A percentile compares a stretch with the other conserved stretches of the same genome.
Conservation (phyloP, 192 early-diverging fungal genomes). For the Backusella sp. region DNA sequence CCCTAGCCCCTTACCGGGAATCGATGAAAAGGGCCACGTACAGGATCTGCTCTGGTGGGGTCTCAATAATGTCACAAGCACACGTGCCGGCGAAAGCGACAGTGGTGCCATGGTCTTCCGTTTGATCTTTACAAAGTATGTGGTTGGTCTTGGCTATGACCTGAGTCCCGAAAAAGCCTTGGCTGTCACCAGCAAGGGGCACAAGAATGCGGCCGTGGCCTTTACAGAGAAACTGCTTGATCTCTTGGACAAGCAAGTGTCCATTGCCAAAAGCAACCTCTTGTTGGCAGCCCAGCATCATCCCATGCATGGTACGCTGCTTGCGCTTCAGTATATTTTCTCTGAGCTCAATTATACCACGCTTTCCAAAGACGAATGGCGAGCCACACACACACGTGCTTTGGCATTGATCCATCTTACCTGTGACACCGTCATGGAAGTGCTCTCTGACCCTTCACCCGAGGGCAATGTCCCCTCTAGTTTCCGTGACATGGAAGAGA, state of each 20-base stretch:
- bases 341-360: constrained; percentile 64
- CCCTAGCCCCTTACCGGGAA: constrained; percentile 64
- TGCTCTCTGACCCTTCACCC: constrained; percentile 77
- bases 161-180: constrained; percentile 25
- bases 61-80: constrained; percentile 60
- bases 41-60: constrained; percentile 59
- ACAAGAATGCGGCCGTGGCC: not conserved
- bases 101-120: constrained; percentile 79
- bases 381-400: constrained; percentile 42
- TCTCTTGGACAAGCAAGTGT: constrained; percentile 49
- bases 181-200: not conserved
- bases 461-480: constrained; percentile 89
- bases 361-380: constrained; percentile 48
- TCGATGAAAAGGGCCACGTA: constrained; percentile 41
- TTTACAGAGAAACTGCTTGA: constrained; percentile 48
- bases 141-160: constrained; percentile 47
- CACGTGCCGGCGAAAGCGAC: constrained; percentile 77
- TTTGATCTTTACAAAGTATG: constrained; percentile 78
- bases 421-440: constrained; percentile 60
- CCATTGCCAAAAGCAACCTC: constrained; percentile 44
- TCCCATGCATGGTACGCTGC: constrained; percentile 56
- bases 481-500: constrained; percentile 68
- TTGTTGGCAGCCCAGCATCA: constrained; percentile 51
- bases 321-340: constrained; percentile 56
- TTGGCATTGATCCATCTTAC: constrained; percentile 51